Conservation (phyloP, 768 basidiomycete genomes). For the Tylopilus balloui region DNA sequence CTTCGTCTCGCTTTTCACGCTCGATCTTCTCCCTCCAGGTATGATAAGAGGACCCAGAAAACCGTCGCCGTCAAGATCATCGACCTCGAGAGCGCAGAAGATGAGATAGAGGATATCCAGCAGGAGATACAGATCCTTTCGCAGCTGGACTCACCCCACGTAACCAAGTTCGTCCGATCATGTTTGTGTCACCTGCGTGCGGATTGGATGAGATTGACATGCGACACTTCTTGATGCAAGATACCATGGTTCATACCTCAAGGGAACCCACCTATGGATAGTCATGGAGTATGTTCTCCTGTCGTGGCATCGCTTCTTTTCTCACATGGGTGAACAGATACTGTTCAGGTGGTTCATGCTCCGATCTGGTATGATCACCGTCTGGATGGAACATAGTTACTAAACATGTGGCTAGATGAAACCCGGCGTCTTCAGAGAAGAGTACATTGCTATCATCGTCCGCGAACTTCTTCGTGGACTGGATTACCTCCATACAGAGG, state of each 20-base stretch:
- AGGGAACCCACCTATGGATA: conserved; percentile 97
- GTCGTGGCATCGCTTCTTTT: neutral
- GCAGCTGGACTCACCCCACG: conserved; percentile 92
- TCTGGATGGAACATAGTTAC: conserved; percentile 2
- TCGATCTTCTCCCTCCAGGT: conserved; percentile 44
- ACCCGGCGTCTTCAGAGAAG: conserved; percentile 95
- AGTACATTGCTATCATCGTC: conserved; percentile 97
- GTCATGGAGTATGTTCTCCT: conserved; percentile 80
- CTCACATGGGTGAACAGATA: conserved; percentile 50
- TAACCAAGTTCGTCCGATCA: conserved; percentile 74
- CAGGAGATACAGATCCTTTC: conserved; percentile 98
- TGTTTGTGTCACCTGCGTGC: conserved; percentile 19
- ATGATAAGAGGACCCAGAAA: conserved; percentile 91
- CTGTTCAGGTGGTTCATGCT: conserved; percentile 97
- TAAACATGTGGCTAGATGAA: conserved; percentile 69
- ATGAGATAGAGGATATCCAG: conserved; percentile 99
- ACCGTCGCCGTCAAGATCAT: conserved; percentile 99
- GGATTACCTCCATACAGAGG: conserved; percentile 93
- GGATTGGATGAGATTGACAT: conserved; percentile 34
- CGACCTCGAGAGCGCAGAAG: conserved; percentile 97
- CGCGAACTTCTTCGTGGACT: conserved; percentile 88
- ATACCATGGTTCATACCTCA: conserved; percentile 95
- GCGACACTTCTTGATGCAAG: conserved; percentile 36
- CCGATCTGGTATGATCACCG: conserved; percentile 70
- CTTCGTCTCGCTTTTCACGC: conserved; percentile 8